These are phyloP conservation scores for Camptophora hylomeconis DNA, from an alignment of 2,329 filamentous ascomycete genomes.

Conservation along the genomic window DNA sequence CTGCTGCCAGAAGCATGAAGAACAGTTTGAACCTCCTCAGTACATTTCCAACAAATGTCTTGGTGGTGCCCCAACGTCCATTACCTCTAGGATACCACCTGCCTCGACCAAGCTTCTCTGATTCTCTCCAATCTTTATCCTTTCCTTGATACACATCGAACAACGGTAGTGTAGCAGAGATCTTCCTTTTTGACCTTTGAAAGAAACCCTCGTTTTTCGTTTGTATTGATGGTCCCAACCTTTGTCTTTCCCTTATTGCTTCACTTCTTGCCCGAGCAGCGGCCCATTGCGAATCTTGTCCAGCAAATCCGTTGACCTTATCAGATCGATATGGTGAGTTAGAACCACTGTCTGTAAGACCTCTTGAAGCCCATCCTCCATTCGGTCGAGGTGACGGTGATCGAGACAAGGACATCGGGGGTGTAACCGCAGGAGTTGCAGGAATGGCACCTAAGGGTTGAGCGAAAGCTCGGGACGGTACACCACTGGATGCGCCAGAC, in stretches of 20 bases:
- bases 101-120: constrained; percentile 59
- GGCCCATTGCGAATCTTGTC: constrained; percentile 60
- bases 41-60: constrained; percentile 33
- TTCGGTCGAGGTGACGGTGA: constrained; percentile 75
- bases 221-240: constrained; percentile 69
- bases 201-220: constrained; percentile 81
- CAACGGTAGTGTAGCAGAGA: constrained; percentile 66
- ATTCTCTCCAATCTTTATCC: constrained; percentile 49
- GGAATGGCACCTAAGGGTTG: constrained; percentile 5
- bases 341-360: constrained; percentile 59
- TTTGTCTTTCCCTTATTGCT: constrained; percentile 55
- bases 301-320: constrained; percentile 38
- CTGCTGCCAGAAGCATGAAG: constrained; percentile 33
- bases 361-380: constrained; percentile 80
- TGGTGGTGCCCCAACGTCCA: constrained; percentile 21
- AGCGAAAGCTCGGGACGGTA: constrained; percentile 2
- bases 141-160: constrained; percentile 40
- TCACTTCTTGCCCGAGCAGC: constrained; percentile 66
- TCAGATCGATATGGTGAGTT: constrained; percentile 46
- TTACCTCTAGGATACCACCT: constrained; percentile 36
- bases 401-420: constrained; percentile 68
- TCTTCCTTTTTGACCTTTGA: constrained; percentile 64
- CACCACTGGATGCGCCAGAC: constrained; percentile 2
- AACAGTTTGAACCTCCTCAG: constrained; percentile 51
- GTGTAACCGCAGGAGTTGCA: constrained; percentile 1